phyloP scores from a whole-genome alignment of 305 asterid genomes.

The Coffea humblotiana region DNA sequence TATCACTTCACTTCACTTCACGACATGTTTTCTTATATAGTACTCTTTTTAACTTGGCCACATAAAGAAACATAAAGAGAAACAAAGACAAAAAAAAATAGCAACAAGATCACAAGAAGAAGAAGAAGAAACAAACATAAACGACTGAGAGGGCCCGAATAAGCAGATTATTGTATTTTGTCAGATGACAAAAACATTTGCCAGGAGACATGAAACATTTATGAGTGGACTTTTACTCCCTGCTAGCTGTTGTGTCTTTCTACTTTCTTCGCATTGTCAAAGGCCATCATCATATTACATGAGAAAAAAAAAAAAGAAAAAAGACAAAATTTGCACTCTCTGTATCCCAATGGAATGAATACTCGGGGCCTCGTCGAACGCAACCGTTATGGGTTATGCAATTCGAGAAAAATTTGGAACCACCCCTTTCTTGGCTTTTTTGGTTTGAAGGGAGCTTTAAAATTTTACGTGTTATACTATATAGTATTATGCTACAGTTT shows the following conservation, averaged over 20 bases:
- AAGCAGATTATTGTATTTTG: not conserved
- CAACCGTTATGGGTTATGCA: too few relatives aligned
- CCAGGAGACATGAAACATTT: not conserved
- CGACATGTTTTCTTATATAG: not conserved
- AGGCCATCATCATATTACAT: too few relatives aligned
- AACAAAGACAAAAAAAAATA: not conserved
- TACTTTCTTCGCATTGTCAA: not conserved
- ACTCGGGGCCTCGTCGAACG: too few relatives aligned
- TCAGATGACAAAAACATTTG: not conserved
- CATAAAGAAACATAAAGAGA: not conserved
- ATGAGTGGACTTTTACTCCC: not conserved
- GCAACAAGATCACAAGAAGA: not conserved
- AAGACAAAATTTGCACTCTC: too few relatives aligned
- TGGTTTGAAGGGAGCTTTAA: constrained; percentile 11
- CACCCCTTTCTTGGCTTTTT: not conserved
- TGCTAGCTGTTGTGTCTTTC: not conserved
- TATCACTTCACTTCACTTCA: not conserved
- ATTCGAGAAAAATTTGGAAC: too few relatives aligned
- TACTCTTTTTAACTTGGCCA: not conserved
- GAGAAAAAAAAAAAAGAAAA: too few relatives aligned
- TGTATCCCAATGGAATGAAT: too few relatives aligned
- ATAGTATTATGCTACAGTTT: not conserved
- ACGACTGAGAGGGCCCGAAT: not conserved
- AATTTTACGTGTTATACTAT: constrained; percentile 1
- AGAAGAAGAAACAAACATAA: not conserved